Evolutionary conservation across 805 yeast species (phyloP), one percentile per base, ranked within the genome.

Genomic region (Jamesozyma lodderae): DNA sequence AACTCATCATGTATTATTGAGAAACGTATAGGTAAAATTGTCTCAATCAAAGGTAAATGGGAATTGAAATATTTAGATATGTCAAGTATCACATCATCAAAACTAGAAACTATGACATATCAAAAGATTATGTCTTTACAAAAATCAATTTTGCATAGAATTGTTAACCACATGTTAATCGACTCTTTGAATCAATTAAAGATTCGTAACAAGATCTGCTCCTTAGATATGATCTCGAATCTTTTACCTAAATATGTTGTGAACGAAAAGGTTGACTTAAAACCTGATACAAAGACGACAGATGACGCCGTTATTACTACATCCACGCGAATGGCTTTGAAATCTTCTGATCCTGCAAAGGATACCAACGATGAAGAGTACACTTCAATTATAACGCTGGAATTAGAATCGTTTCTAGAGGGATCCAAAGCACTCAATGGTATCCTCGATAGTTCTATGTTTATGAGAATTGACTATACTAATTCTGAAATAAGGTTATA

Each of bases 151-250:
- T 40, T 59, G 28, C 55, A 59, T 26, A 59, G 49, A 40, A 60
- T 60, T 20, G 50, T 59, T 10, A 59, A 60, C 35, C 63, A 60
- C 34, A 59, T 55, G 57, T 46, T 60, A 22, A 54, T 60, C 31
- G 65, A 60, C 40, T 59, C 63, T 5, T 49, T 60, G 34, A 57
- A 58, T 25, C 59, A 55, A 39, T 45, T 59, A 35, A 48, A 50
- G 15, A 58, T 58, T 21, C 41, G 47, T 6, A 59, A 59, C 38
- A 51, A 45, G 23, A 47, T 57, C 10, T 53, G 58, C 33, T 36
- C 52, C 4, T 31, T 38, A 2, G 53, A 51, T 1, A 30, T 34
- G 9, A 31, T 47, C 5, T 39, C 40, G 3, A 33, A 33, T 2
- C 29, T 19, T 6, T 31, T 59, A 31, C 63, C 63, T 3, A 36